Evolutionary conservation across 1,284 basidiomycete species (phyloP).

Genomic region (Fomitopsis palustris): DNA sequence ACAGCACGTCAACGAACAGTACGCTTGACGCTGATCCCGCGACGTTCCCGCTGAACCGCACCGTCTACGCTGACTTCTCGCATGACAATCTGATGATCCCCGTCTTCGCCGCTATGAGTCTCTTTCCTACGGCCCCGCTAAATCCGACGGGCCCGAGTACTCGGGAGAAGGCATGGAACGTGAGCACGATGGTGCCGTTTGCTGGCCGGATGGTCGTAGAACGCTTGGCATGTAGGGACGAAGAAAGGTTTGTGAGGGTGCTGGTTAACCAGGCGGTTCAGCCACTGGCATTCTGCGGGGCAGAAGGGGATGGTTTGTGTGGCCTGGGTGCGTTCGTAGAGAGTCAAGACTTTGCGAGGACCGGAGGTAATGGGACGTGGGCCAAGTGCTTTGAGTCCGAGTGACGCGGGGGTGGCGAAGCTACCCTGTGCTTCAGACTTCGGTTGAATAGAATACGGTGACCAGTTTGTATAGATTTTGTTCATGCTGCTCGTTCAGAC

Average conservation of each 20-base stretch:
- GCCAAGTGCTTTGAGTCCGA: conserved; percentile 43
- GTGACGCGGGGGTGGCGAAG: background rate
- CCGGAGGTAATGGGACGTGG: conserved; percentile 65
- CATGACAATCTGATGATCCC: conserved; percentile 83
- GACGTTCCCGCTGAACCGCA: conserved; percentile 73
- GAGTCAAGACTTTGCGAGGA: conserved; percentile 66
- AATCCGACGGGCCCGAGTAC: conserved; percentile 39
- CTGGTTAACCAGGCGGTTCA: conserved; percentile 68
- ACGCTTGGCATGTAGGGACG: conserved; percentile 41
- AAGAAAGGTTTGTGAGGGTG: conserved; percentile 47
- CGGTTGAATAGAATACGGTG: background rate
- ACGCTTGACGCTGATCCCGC: conserved; percentile 63
- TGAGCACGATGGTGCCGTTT: conserved; percentile 64
- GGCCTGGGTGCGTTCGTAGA: conserved; percentile 61
- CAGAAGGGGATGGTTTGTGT: conserved; percentile 54
- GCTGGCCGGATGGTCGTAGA: conserved; percentile 62
- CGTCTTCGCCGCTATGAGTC: conserved; percentile 68
- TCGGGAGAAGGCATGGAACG: conserved; percentile 45
- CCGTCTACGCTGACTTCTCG: conserved; percentile 74
- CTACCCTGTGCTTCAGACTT: background rate
- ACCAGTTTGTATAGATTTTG: background rate
- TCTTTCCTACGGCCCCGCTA: conserved; percentile 45
- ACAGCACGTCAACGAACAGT: conserved; percentile 75
- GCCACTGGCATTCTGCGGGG: conserved; percentile 59
- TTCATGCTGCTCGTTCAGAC: too few relatives aligned